Percentiles rank a stretch among this genome's conserved stretches.
These are phyloP conservation scores for Pichia sp. DNA, from an alignment of 1,139 yeast genomes.

Conservation along the genomic window DNA sequence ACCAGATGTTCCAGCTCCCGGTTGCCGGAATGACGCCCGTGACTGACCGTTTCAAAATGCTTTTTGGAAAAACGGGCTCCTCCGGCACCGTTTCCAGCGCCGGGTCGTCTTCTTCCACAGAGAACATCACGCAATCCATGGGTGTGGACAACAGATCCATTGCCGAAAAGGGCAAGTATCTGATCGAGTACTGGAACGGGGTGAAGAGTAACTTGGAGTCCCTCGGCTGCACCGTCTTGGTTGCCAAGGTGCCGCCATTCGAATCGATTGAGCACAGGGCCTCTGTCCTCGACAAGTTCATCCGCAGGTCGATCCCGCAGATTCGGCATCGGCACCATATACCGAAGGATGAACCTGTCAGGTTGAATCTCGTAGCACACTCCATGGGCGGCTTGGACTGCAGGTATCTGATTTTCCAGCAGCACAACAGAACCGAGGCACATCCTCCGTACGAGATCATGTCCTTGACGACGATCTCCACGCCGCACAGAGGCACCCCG, in stretches of 20 bases:
- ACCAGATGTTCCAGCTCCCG: conserved; percentile 19
- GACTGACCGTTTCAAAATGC: conserved; percentile 10
- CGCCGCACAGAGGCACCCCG: conserved; percentile 86
- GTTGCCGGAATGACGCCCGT: conserved; percentile 11
- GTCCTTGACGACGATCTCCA: conserved; percentile 77
- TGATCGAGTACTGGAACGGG: conserved; percentile 79
- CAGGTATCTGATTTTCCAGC: conserved; percentile 52
- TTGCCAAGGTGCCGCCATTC: conserved; percentile 79
- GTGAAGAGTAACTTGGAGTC: conserved; percentile 56
- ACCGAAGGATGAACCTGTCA: conserved; percentile 34
- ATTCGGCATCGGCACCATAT: conserved; percentile 24
- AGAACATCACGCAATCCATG: conserved; percentile 3
- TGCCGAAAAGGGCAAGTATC: conserved; percentile 31
- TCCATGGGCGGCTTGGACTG: conserved; percentile 95
- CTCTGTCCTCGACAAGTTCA: conserved; percentile 47
- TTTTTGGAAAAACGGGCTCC: background rate
- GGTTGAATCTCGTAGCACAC: conserved; percentile 78
- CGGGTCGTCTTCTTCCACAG: background rate
- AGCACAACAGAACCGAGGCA: background rate
- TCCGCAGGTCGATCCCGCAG: conserved; percentile 38
- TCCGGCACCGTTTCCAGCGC: too few relatives aligned
- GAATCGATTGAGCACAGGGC: conserved; percentile 75
- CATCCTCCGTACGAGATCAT: conserved; percentile 47
- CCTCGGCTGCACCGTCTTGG: conserved; percentile 64
- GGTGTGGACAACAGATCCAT: conserved; percentile 14